Base-by-base conservation (phyloP, 2,329 filamentous ascomycete species). In the Aspergillus fijiensis region DNA sequence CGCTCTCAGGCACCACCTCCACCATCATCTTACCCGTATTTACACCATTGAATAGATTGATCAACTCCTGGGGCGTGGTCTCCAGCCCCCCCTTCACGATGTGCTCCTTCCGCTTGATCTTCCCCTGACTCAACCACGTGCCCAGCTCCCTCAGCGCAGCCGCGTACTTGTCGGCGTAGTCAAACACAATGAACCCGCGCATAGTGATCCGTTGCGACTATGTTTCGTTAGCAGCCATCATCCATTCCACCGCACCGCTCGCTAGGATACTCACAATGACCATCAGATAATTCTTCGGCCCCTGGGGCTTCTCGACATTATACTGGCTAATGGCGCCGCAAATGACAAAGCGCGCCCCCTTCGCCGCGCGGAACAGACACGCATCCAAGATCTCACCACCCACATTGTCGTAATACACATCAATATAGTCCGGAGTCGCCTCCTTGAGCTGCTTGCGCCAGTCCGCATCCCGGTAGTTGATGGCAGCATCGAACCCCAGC, bases 321-420 rank as follows among this genome's bases (percentile, higher is more conserved):
- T 91, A 91, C 72, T 87, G 83, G 70, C 83, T 87, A 76, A 92
- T 91, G 6, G 76, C 76, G 68, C 89, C 89, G 75, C 89, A 91
- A 75, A 89, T 89, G 65, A 88, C 85, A 72, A 92, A 89, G 35
- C 89, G 82, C 14, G 88, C 78, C 70, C 83, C 79, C 55, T 77
- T 76, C 58, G 86, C 87, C 60, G 89, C 88, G n/a, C 87, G 81
- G 3, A 74, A 77, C 45, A 92, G 79, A 49, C 86, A 87, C 63
- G 85, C 74, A 69, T 91, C 87, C 31, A 91, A 80, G 57, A 91
- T 88, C 63, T 89, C 86, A 5, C 89, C 89, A 11, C 88, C 89
- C 21, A 89, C 87, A 76, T 91, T 91, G 74, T 91, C 89, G 72
- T 86, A 91, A 75, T 86, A 91, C 14, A 91, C 86, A 74, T 89